Conservation (phyloP, 2,329 filamentous ascomycete genomes). For the Nakataea oryzae region DNA sequence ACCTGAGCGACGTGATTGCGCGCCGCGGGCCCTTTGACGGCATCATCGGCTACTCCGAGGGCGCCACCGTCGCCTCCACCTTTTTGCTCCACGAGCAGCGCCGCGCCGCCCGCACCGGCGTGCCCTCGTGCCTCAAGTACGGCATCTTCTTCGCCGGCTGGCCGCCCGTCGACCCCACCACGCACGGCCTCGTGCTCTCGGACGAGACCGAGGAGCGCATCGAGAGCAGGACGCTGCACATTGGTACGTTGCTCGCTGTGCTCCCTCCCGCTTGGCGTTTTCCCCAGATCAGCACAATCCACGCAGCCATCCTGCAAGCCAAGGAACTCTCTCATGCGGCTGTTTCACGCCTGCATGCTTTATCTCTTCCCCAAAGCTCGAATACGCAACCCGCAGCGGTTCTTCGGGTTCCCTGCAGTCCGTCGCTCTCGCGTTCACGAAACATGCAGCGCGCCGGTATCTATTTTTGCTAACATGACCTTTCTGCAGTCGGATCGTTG, state of each 20-base stretch:
- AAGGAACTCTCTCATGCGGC: background rate
- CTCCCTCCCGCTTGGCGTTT: too few species aligned
- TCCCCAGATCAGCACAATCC: background rate
- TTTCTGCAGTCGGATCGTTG: conserved; percentile 31
- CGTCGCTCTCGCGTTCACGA: too few species aligned
- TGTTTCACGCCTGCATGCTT: background rate
- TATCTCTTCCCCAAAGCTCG: background rate
- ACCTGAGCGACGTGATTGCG: conserved; percentile 32
- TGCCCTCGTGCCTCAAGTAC: conserved; percentile 29
- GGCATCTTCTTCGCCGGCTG: conserved; percentile 43
- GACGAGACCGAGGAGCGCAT: conserved; percentile 38
- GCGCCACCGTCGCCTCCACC: conserved; percentile 43
- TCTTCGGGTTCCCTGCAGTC: too few species aligned
- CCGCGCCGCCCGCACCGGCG: conserved; percentile 21
- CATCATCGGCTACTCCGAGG: conserved; percentile 51
- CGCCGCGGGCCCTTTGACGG: conserved; percentile 36
- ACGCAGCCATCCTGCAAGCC: background rate
- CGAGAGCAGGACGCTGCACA: conserved; percentile 40
- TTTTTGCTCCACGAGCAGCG: conserved; percentile 39
- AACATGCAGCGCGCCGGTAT: background rate
- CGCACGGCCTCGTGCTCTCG: conserved; percentile 31
- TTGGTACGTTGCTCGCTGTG: conserved; percentile 25
- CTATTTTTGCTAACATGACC: background rate
- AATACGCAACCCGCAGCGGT: background rate
- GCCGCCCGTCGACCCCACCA: conserved; percentile 36